These are phyloP conservation scores for Vitis hybrid DNA, from an alignment of 177 flowering plant species.

Conservation along the genomic window DNA sequence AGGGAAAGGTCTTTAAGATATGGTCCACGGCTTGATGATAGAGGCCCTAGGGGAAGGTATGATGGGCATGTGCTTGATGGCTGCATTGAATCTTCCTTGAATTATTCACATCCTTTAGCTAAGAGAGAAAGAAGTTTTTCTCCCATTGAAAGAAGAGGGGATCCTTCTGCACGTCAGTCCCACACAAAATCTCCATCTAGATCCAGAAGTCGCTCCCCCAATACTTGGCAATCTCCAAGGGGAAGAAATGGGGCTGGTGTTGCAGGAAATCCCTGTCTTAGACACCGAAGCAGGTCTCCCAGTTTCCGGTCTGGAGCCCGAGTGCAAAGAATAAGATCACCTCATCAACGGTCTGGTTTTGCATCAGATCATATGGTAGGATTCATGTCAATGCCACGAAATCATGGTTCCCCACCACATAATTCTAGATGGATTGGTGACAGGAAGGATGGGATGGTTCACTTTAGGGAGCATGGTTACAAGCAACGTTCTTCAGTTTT, in stretches of 20 bases:
- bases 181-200: slow-evolving; percentile 45
- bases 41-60: slow-evolving; percentile 39
- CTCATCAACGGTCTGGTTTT: slow-evolving; percentile 33
- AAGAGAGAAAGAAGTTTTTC: slow-evolving; percentile 48
- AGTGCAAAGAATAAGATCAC: slow-evolving; percentile 33
- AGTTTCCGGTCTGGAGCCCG: slow-evolving; percentile 39
- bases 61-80: slow-evolving; percentile 27
- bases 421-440: slow-evolving; percentile 38
- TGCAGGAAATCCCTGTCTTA: slow-evolving; percentile 20
- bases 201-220: slow-evolving; percentile 55
- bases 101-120: slow-evolving; percentile 23
- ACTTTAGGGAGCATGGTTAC: slow-evolving; percentile 34
- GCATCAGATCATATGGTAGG: slow-evolving; percentile 25
- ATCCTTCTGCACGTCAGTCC: slow-evolving; percentile 22
- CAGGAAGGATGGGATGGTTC: slow-evolving; percentile 16
- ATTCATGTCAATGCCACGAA: slow-evolving; percentile 31
- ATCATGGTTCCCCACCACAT: slow-evolving; percentile 31
- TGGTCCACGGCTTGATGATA: slow-evolving; percentile 24
- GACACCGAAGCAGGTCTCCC: slow-evolving; percentile 40
- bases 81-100: slow-evolving; percentile 23
- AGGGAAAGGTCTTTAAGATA: slow-evolving; percentile 33
- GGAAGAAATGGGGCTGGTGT: slow-evolving; percentile 22
- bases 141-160: slow-evolving; percentile 32
- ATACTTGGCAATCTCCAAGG: slow-evolving; percentile 33
- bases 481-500: slow-evolving; percentile 23